Percentiles rank a stretch among this genome's conserved stretches.
Evolutionary conservation across 495 filamentous ascomycete species (phyloP).

Genomic region (Parmelia sp.): DNA sequence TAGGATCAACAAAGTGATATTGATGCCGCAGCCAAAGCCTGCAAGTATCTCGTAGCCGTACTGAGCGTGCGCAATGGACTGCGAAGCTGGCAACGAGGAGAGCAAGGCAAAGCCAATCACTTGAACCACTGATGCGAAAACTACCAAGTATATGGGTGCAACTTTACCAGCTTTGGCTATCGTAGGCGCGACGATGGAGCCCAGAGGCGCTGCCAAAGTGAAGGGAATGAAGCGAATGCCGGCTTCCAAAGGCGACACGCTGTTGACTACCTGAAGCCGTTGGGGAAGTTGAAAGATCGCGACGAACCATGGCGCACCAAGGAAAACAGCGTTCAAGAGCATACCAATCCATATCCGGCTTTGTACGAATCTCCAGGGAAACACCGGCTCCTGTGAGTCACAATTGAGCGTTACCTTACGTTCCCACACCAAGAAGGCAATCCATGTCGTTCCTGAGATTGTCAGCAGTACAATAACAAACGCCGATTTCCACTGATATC

Average conservation of each 20-base stretch:
- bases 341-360: conserved; percentile 22
- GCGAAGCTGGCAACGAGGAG: conserved; percentile 28
- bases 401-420: conserved; percentile 24
- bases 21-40: conserved; percentile 46
- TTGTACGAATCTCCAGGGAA: conserved; percentile 25
- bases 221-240: conserved; percentile 28
- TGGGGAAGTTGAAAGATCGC: conserved; percentile 51
- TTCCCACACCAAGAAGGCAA: conserved; percentile 28
- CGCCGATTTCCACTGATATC: conserved; percentile 33
- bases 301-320: conserved; percentile 48
- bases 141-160: conserved; percentile 42
- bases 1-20: conserved; percentile 43
- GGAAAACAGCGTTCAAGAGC: conserved; percentile 21
- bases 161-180: conserved; percentile 27
- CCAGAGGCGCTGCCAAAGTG: background rate
- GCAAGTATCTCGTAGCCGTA: conserved; percentile 48
- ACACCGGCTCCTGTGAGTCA: conserved; percentile 17
- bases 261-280: conserved; percentile 50
- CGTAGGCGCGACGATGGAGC: background rate
- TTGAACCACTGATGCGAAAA: conserved; percentile 37
- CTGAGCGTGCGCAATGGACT: conserved; percentile 27
- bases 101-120: conserved; percentile 43
- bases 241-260: conserved; percentile 30
- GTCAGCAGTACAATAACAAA: conserved; percentile 34
- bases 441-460: conserved; percentile 26